Base-by-base conservation (phyloP, 805 yeast genomes). In the Schwanniomyces vanrijiae region DNA sequence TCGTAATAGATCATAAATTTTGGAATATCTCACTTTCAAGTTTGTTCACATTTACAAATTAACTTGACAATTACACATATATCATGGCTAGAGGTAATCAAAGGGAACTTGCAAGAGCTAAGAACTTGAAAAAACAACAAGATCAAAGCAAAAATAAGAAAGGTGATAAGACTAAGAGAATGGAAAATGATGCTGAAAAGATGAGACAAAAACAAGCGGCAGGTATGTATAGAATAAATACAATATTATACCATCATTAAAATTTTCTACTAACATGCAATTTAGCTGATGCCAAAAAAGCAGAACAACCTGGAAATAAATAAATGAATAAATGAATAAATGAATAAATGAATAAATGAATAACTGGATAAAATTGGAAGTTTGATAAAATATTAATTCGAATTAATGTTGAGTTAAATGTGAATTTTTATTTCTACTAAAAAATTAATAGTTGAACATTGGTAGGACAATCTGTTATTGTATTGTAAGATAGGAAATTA, bases 71-170 rank as follows among this genome's bases (percentile, higher is more conserved):
- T 26, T 10, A 7, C 13, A 26, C 10, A 26, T 8, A 26, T 7
- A 55, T 29, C 44, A 91, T 92, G 97, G 85, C 96, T 44, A 81
- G 99, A 75, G 99, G 99, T 26, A 94, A 92, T 68, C 98, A 94
- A 71, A 81, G 99, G 67, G 99, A 92, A 35, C 78, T 88, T 58
- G 97, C 97, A 26, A 81, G 99, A 64, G 88, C 84, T 50, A 92
- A 88, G 72, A 89, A 88, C 69, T 65, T 73, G 65, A 94, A 92
- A 75, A 92, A 92, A 68, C 84, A 80, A 59, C 84, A 82, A 52
- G 85, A 81, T 39, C 72, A 69, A 26, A 56, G 49, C 19, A 58
- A 52, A 53, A 88, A 89, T 72, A 82, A 81, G 59, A 77, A 73
- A 6, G 98, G 97, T 22, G 96, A 90, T 62, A 92, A 96, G 33